Base-by-base conservation (phyloP, 2,329 filamentous ascomycete genomes). In the Fusarium brachygibbosum region DNA sequence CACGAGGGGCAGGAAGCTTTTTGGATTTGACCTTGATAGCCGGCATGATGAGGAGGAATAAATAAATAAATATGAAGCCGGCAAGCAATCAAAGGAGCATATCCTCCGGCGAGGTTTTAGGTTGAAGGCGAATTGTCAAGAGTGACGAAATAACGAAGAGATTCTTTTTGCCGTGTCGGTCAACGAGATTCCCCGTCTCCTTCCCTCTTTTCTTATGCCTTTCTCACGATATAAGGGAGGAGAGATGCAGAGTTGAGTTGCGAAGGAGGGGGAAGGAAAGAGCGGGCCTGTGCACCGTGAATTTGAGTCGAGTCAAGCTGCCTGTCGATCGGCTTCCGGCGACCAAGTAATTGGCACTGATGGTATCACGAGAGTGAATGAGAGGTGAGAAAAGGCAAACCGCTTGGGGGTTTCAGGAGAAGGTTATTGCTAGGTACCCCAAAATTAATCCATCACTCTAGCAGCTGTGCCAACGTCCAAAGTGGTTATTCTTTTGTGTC, bases 21-120 rank as follows among this genome's bases (percentile, higher is more conserved):
- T 76, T 76, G 61, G 77, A 74, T 68, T 74, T 77, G 70, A 81
- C 73, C 58, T 77, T 79, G 61, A 81, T 77, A 35, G n/a, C n/a
- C n/a, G 80, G 80, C 80, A 81, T 81, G 56, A 53, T 58, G 44
- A 53, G 14, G 41, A 58, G 19, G 14, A 34, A 25, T 25, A 25
- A n/a, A 46, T 28, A 41, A 38, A 46, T 32, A 29, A 25, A 31
- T 45, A 38, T 35, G 9, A 46, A 7, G 35, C 25, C 11, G 50
- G 7, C n/a, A 29, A 31, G 31, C 4, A 10, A 44, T 45, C 28
- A 63, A 45, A 11, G 28, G 46, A 45, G 51, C 31, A 29, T 41
- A 34, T 54, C 42, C 23, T 54, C 66, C 21, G 19, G 3, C 29
- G 21, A 49, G 28, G 16, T 9, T 32, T 4, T 63, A 55, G 44